Evolutionary conservation across 2,329 filamentous ascomycete genomes (phyloP), one percentile per base, ranked within the genome.

Genomic region (Boeremia lycopersici): DNA sequence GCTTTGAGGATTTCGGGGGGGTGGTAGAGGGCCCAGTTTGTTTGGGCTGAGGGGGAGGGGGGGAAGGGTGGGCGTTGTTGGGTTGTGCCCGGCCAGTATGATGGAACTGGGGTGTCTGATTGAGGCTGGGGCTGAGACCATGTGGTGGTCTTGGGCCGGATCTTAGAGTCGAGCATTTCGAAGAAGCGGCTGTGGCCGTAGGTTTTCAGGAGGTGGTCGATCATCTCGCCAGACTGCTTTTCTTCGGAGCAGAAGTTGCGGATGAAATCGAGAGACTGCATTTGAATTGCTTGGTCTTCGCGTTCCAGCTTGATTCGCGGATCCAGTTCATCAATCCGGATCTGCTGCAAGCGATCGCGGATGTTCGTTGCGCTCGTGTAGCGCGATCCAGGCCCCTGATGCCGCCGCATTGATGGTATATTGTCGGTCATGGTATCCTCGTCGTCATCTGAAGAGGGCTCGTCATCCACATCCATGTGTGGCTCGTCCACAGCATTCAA

Each of bases 201-300:
- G 51, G 87, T 84, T 53, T 80, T 83, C 68, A 98, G 88, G 19
- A 98, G 76, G 67, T 90, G 87, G 68, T 96, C 92, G 57, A 97
- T 91, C 86, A 97, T 93, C 76, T 78, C 85, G 57, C 73, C 80
- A 62, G 76, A 81, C 62, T 74, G 60, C 40, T 72, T 85, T 63
- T 74, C 79, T 56, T 87, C 85, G 53, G 88, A 89, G 62, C 97
- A 90, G 29, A 98, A 80, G 74, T 99, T 99, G 49, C 93, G 85
- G 59, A 99, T 86, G 64, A 98, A 89, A 65, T 96, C 89, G 15
- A 98, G 84, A 0, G 89, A 90, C 75, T 98, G 93, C 71, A 96
- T 91, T 75, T 98, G 93, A 26, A 97, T 89, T 2, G 88, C 87
- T 33, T 93, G 81, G 61, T 96, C 90, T 61, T 96, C 89, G 61